phyloP scores from a whole-genome alignment of 164 flowering plant genomes.

The Chimonanthus salicifolius region DNA sequence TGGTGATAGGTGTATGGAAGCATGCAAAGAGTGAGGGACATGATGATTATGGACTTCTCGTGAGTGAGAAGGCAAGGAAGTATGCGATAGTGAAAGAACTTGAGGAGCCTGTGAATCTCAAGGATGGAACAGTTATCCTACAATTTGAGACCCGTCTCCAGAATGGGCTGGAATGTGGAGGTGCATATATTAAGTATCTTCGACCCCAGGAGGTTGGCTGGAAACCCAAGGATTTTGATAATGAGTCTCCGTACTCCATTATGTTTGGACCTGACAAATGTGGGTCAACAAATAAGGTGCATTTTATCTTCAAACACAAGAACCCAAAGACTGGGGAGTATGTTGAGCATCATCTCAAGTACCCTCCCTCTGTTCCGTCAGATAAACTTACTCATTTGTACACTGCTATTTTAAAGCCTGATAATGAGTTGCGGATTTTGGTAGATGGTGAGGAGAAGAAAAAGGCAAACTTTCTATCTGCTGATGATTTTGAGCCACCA shows the following conservation, averaged over 20 bases:
- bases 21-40: slow-evolving; percentile 90
- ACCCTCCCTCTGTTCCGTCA: slow-evolving; percentile 79
- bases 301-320: slow-evolving; percentile 89
- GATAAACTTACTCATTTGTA: slow-evolving; percentile 87
- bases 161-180: slow-evolving; percentile 98
- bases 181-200: slow-evolving; percentile 88
- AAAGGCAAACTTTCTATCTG: slow-evolving; percentile 64
- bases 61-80: slow-evolving; percentile 88
- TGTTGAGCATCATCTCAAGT: slow-evolving; percentile 87
- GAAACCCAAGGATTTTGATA: slow-evolving; percentile 70
- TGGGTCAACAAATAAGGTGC: slow-evolving; percentile 90
- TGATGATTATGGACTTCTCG: slow-evolving; percentile 93
- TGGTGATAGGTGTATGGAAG: slow-evolving; percentile 80
- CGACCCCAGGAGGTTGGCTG: slow-evolving; percentile 96
- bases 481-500: slow-evolving; percentile 84
- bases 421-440: slow-evolving; percentile 65
- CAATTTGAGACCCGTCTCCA: slow-evolving; percentile 88
- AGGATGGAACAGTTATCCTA: slow-evolving; percentile 64
- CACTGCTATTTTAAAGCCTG: slow-evolving; percentile 74
- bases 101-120: slow-evolving; percentile 53
- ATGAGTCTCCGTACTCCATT: slow-evolving; percentile 86
- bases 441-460: slow-evolving; percentile 95
- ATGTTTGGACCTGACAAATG: slow-evolving; percentile 99
- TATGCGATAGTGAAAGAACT: slow-evolving; percentile 88
- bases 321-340: slow-evolving; percentile 87